These are phyloP conservation scores for Sphagnurus paluster DNA, from an alignment of 1,284 basidiomycete species.

Conservation along the genomic window DNA sequence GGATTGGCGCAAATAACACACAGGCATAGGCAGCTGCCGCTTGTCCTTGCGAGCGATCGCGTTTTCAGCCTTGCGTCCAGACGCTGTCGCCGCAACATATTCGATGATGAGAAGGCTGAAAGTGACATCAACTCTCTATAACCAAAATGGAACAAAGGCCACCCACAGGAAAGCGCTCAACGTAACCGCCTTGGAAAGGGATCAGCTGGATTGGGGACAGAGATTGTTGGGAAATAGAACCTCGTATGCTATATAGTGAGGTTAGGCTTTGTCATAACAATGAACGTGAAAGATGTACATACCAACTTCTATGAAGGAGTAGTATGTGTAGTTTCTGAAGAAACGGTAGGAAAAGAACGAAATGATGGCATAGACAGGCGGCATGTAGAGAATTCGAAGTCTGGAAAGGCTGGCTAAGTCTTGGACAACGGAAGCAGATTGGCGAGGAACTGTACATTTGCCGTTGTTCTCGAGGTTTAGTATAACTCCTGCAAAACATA, in stretches of 20 bases:
- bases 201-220: slow-evolving; percentile 24
- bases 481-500: slow-evolving; percentile 55
- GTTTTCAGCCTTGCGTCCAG: slow-evolving; percentile 57
- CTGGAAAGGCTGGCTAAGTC: slow-evolving; percentile 32
- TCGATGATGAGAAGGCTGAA: slow-evolving; percentile 78
- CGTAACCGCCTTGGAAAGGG: slow-evolving; percentile 58
- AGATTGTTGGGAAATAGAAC: slow-evolving; percentile 29
- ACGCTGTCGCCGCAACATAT: slow-evolving; percentile 73
- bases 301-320: slow-evolving; percentile 74
- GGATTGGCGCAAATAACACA: no score
- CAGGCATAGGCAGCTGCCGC: slow-evolving; percentile 69
- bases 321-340: slow-evolving; percentile 83
- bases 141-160: slow-evolving; percentile 8
- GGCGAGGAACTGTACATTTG: slow-evolving; percentile 59
- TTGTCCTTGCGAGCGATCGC: slow-evolving; percentile 84
- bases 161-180: slow-evolving; percentile 78
- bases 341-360: slow-evolving; percentile 88
- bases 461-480: slow-evolving; percentile 65
- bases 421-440: neutral
- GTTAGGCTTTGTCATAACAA: slow-evolving; percentile 3
- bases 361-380: slow-evolving; percentile 79
- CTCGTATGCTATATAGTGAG: slow-evolving; percentile 41
- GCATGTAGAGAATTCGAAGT: slow-evolving; percentile 79
- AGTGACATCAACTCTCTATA: slow-evolving; percentile 19
- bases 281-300: slow-evolving; percentile 23